Evolutionary conservation across 371 early-diverging fungal genomes (phyloP).

Genomic region (Apophysomyces sp.): DNA sequence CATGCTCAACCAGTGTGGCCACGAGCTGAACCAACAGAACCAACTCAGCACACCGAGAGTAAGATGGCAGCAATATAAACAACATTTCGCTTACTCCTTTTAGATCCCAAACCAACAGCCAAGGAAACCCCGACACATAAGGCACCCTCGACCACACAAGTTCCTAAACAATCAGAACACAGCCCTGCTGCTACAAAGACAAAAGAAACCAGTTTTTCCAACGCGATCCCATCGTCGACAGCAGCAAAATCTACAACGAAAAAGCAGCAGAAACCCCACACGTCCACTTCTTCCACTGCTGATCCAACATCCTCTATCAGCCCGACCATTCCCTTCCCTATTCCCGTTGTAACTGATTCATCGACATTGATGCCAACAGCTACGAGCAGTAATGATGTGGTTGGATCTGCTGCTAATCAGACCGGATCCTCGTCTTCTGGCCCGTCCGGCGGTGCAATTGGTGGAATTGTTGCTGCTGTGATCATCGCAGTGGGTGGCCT

Average conservation of each 20-base stretch:
- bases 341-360: background rate
- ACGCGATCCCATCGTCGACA: background rate
- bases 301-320: background rate
- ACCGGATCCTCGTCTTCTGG: slow-evolving; percentile 15
- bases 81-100: background rate
- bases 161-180: background rate
- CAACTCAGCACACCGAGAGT: background rate
- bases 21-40: background rate
- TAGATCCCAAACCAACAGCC: background rate
- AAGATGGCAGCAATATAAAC: background rate
- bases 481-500: slow-evolving; percentile 27
- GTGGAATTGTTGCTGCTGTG: slow-evolving; percentile 45
- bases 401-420: background rate
- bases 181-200: background rate
- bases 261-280: background rate
- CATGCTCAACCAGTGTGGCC: background rate
- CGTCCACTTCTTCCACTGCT: background rate
- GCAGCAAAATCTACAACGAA: background rate
- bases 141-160: background rate
- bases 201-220: background rate
- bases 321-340: background rate
- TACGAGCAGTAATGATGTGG: background rate
- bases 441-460: slow-evolving; percentile 49
- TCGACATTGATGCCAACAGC: background rate
- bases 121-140: background rate